Evolutionary conservation across 1,284 basidiomycete species (phyloP).

Genomic region (Coriolopsis trogii): DNA sequence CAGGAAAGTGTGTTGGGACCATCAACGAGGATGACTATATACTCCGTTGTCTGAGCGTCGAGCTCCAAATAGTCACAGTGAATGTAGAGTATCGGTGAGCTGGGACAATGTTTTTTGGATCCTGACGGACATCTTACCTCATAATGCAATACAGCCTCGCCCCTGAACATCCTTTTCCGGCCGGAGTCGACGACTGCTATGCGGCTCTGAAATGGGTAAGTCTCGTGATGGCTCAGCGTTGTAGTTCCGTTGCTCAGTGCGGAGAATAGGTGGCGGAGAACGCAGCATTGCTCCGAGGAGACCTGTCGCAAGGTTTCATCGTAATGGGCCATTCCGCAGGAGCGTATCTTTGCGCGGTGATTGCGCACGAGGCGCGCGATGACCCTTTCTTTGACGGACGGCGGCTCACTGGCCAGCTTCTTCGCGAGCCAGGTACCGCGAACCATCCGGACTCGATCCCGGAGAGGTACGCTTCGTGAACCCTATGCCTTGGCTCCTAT

Average conservation of each 20-base stretch:
- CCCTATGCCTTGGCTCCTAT: background rate
- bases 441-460: constrained; percentile 8
- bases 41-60: constrained; percentile 2
- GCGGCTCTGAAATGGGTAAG: constrained; percentile 2
- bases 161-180: constrained; percentile 1
- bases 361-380: constrained; percentile 24
- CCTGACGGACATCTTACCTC: background rate
- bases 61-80: constrained; percentile 1
- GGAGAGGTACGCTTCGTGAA: constrained; percentile 11
- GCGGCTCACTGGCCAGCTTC: constrained; percentile 15
- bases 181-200: constrained; percentile 2
- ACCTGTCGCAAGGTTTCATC: constrained; percentile 24
- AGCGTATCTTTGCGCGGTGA: constrained; percentile 19
- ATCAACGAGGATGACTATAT: constrained; percentile 2
- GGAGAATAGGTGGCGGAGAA: background rate
- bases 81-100: constrained; percentile 4
- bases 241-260: background rate
- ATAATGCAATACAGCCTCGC: background rate
- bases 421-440: constrained; percentile 12
- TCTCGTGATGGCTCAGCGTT: background rate
- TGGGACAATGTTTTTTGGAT: too few species aligned
- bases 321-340: constrained; percentile 29
- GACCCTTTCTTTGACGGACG: constrained; percentile 22
- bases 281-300: background rate
- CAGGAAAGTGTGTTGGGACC: background rate